phyloP scores from a whole-genome alignment of 805 yeast genomes.

The Yarrowia yakushimensis region DNA sequence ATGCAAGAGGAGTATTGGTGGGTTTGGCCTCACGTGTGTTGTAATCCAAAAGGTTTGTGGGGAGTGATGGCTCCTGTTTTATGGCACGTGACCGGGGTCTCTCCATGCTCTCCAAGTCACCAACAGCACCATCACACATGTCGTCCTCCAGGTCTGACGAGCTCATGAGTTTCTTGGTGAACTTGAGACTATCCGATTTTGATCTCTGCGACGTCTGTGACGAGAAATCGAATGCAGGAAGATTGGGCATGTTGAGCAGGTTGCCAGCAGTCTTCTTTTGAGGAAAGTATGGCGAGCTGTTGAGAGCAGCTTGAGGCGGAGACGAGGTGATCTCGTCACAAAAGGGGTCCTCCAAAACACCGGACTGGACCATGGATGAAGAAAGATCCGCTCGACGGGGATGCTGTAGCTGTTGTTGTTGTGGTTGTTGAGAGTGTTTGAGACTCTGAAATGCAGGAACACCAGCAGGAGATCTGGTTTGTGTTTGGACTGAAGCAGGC shows the following conservation, averaged over 20 bases:
- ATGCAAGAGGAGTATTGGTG: background rate
- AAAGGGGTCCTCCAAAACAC: background rate
- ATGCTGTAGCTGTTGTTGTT: background rate
- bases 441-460: background rate
- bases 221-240: background rate
- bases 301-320: background rate
- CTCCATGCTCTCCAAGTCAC: background rate
- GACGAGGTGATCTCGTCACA: background rate
- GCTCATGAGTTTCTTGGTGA: background rate
- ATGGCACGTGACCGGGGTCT: background rate
- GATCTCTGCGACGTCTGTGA: background rate
- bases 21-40: background rate
- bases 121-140: background rate
- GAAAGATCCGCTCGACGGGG: background rate
- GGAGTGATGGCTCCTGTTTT: background rate
- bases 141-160: background rate
- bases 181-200: background rate
- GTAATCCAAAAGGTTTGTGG: background rate
- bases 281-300: background rate
- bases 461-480: background rate
- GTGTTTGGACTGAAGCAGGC: background rate
- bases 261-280: background rate
- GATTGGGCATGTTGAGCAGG: background rate
- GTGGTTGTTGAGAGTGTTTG: background rate
- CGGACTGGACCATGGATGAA: background rate